Evolutionary conservation across 495 filamentous ascomycete genomes (phyloP).

Genomic region (Penicillium antarcticum): DNA sequence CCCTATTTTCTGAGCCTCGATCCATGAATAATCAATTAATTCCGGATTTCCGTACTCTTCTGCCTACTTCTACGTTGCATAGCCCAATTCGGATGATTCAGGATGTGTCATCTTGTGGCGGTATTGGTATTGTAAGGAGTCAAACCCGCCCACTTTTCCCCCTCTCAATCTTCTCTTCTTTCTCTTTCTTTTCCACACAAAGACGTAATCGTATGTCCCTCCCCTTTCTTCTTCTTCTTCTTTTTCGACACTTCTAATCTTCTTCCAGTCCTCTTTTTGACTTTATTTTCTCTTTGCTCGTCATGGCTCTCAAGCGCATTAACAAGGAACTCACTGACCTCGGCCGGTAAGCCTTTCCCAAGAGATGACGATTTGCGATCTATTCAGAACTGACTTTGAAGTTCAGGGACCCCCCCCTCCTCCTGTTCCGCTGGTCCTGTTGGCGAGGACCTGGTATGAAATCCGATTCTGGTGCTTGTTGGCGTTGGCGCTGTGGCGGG

Average conservation of each 20-base stretch:
- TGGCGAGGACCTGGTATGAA: slow-evolving; percentile 94
- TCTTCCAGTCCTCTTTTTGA: slow-evolving; percentile 7
- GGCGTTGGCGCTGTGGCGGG: slow-evolving; percentile 19
- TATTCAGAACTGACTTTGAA: slow-evolving; percentile 9
- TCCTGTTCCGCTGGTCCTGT: slow-evolving; percentile 97
- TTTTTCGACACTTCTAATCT: slow-evolving; percentile 1
- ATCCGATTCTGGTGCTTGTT: slow-evolving; percentile 6
- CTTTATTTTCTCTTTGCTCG: slow-evolving; percentile 18
- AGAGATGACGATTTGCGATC: not conserved
- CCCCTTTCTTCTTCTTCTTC: not conserved
- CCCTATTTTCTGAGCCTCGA: too few species aligned
- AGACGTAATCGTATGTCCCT: slow-evolving; percentile 29
- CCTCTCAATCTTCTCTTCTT: slow-evolving; percentile 26
- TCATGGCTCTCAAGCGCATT: slow-evolving; percentile 99
- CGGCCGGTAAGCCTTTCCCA: slow-evolving; percentile 72
- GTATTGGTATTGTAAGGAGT: slow-evolving; percentile 16
- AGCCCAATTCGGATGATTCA: not conserved
- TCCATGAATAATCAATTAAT: not conserved
- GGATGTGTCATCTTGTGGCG: slow-evolving; percentile 9
- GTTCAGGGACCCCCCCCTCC: slow-evolving; percentile 85
- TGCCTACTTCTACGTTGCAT: not conserved
- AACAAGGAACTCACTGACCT: slow-evolving; percentile 99
- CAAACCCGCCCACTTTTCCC: slow-evolving; percentile 25
- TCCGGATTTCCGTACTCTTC: not conserved
- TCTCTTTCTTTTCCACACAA: slow-evolving; percentile 30